Base-by-base conservation (phyloP, 2,329 filamentous ascomycete genomes). In the Pseudopithomyces maydicus region DNA sequence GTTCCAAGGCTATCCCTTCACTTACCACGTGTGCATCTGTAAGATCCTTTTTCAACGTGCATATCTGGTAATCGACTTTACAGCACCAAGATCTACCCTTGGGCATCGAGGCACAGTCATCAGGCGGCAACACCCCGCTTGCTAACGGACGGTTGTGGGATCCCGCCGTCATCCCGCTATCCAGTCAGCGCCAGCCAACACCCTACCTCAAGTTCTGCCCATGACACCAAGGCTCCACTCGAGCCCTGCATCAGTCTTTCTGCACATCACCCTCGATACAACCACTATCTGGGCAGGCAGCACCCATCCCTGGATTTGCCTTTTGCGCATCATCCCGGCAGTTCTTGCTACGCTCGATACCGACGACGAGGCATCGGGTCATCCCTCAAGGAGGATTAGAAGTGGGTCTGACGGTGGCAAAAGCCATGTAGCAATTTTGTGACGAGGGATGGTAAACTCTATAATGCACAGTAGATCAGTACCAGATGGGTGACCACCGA, bases 381-480 rank as follows among this genome's bases (percentile, higher is more conserved):
- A 29, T 2, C 12, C 44, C 4, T 33, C 22, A 43, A 38, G n/a
- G 36, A 12, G 52, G 36, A n/a, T 42, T 42, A 50, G 47, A 35
- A 41, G 19, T 32, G 17, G 22, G 11, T 26, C 22, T 8, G 10
- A 12, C 17, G 10, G 1, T 29, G 10, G 39, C 52, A 14, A 45
- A 55, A 55, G 46, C 46, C 41, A 42, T 45, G 6, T 55, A 55
- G 45, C n/a, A 38, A 8, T n/a, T n/a, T 48, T 12, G 29, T 17
- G 15, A 41, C 32, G 33, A 14, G 11, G n/a, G 1, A 14, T 1
- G 12, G 22, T 43, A 52, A 44, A 14, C 39, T 41, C 35, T 38
- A n/a, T 54, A 54, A 54, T 47, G 43, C 51, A 47, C 42, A 35
- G 20, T n/a, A 14, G 26, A 7, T 26, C 14, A 11, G 20, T 14